phyloP scores from a whole-genome alignment of 2,329 filamentous ascomycete species.

The Leptographium flavum region DNA sequence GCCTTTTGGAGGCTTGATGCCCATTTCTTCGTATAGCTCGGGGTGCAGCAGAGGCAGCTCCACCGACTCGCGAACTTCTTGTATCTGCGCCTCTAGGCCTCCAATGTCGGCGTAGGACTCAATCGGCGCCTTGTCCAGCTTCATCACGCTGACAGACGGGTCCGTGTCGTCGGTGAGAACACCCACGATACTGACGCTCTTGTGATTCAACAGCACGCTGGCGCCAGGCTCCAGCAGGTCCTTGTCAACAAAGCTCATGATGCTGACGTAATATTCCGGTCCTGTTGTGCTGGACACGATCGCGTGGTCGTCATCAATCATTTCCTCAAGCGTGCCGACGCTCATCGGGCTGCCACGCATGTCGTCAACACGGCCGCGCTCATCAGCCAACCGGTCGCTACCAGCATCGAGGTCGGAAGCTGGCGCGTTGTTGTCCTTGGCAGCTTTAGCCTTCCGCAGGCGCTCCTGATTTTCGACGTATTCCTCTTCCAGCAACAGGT shows the following conservation, averaged over 20 bases:
- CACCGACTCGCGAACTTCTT: constrained; percentile 94
- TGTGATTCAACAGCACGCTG: constrained; percentile 90
- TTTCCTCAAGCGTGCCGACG: constrained; percentile 91
- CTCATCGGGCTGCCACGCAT: constrained; percentile 99
- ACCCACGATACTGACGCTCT: constrained; percentile 94
- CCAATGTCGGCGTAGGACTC: constrained; percentile 98
- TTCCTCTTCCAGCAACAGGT: constrained; percentile 91
- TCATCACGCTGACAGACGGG: constrained; percentile 95
- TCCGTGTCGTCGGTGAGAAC: constrained; percentile 94
- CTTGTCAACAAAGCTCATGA: constrained; percentile 99
- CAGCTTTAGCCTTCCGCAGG: constrained; percentile 78
- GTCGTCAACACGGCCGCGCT: constrained; percentile 88
- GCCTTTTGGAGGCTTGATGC: constrained; percentile 98
- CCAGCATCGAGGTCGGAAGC: constrained; percentile 58
- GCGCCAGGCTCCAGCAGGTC: constrained; percentile 92
- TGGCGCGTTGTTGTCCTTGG: constrained; percentile 52
- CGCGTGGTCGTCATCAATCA: constrained; percentile 98
- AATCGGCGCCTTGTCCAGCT: constrained; percentile 94
- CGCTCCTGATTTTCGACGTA: constrained; percentile 99
- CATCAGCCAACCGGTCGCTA: constrained; percentile 78
- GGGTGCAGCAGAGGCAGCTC: constrained; percentile 90
- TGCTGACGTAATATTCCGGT: constrained; percentile 97
- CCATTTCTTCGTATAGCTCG: constrained; percentile 98
- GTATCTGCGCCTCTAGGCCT: constrained; percentile 86
- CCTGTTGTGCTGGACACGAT: constrained; percentile 96